Evolutionary conservation across 805 yeast species (phyloP), one percentile per base, ranked within the genome.

Genomic region (Myxozyma melibiosi): DNA sequence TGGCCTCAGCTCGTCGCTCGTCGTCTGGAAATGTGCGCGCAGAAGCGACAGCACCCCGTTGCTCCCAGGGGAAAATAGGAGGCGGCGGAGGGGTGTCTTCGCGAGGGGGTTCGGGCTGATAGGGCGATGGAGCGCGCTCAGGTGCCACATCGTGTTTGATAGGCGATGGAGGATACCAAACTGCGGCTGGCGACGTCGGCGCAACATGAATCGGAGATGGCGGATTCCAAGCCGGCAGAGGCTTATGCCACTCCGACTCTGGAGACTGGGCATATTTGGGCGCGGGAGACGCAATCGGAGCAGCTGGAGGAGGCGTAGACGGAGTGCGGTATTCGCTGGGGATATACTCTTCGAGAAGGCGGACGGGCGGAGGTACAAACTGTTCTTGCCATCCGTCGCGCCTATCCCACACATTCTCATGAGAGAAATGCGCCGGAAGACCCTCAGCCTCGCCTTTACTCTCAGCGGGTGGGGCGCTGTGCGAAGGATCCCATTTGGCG

Each of bases 31-130:
- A 62, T 6, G 51, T 30, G 4, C 65, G 63, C 24, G 44, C 31
- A 6, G 62, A 45, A 13, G 54, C 39, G 6, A 38, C 50, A 2
- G 24, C 38, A 4, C 18, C 50, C 8, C 44, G 44, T 34, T 34
- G 13, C 45, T 62, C 65, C 65, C 65, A 62, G 1, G 65, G 65
- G 25, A 62, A 62, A 11, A 62, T 48, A 2, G 65, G 62, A 33
- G 49, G 53, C 9, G 57, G 47, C 13, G 58, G 39, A 3, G 58
- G 54, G 1, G 49, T 24, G 34, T 40, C 53, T 7, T 33, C 47
- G 28, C 40, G 46, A 14, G 47, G 41, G 7, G 38, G 43, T 1
- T 34, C 13, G 27, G 40, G 54, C 24, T 37, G 41, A 9, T 35
- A 27, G 30, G 41, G 51, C 3, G 41, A 46, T n/a, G 41, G 42